phyloP scores from a whole-genome alignment of 805 yeast species.

The Zygosaccharomyces siamensis region DNA sequence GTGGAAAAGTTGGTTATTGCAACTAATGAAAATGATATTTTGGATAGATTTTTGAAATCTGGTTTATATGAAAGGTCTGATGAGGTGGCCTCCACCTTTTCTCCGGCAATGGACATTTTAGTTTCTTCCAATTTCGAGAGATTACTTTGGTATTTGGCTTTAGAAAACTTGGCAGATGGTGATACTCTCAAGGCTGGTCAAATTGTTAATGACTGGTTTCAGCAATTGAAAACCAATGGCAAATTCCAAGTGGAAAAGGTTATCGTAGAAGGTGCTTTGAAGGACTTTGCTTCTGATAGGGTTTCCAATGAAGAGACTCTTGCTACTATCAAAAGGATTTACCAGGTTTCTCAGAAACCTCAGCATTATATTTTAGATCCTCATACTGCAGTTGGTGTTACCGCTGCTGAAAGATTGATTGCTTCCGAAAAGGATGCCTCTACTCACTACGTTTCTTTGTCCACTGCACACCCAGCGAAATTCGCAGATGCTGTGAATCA shows the following conservation, averaged over 20 bases:
- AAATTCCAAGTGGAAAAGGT: conserved; percentile 63
- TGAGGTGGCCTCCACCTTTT: conserved; percentile 78
- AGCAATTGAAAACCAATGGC: conserved; percentile 67
- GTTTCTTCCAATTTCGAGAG: conserved; percentile 96
- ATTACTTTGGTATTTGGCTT: conserved; percentile 87
- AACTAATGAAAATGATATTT: conserved; percentile 91
- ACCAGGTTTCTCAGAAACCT: conserved; percentile 47
- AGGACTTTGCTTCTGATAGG: conserved; percentile 71
- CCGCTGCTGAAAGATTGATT: conserved; percentile 64
- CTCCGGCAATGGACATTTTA: conserved; percentile 98
- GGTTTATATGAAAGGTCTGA: conserved; percentile 77
- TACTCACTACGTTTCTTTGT: conserved; percentile 62
- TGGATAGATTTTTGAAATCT: conserved; percentile 83
- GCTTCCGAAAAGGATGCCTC: conserved; percentile 41
- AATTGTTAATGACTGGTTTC: conserved; percentile 71
- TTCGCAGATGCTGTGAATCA: conserved; percentile 92
- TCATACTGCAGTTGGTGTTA: conserved; percentile 92
- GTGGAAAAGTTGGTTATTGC: conserved; percentile 83
- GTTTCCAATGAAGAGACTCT: conserved; percentile 75
- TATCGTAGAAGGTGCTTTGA: conserved; percentile 61
- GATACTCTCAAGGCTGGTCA: conserved; percentile 72
- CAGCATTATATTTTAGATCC: conserved; percentile 87
- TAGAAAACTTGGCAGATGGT: conserved; percentile 49
- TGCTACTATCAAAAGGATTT: conserved; percentile 69
- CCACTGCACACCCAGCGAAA: conserved; percentile 99